Base-by-base conservation (phyloP, 441 rosid genomes). In the Pelargonium citronellum region DNA sequence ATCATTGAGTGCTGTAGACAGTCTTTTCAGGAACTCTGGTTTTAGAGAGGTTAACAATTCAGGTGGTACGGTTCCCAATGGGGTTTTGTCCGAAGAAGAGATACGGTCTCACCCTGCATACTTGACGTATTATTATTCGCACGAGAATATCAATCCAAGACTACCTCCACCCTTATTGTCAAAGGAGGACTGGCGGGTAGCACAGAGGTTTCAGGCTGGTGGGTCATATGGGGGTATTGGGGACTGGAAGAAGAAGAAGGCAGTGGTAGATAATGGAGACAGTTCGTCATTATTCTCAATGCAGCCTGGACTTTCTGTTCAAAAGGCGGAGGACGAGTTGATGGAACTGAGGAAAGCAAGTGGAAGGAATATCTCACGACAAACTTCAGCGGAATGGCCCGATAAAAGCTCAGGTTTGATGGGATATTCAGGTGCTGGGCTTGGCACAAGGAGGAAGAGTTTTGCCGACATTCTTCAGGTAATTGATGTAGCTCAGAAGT, bases 401-500 rank as follows among this genome's bases (percentile, higher is more conserved):
- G 83, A 81, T 69, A 82, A 84, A 82, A 80, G 80, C 5, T 77
- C 83, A 68, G 73, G 82, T 57, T 70, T 76, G 64, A 69, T 37
- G 69, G 89, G 83, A 71, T 57, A 77, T 67, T 74, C 87, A 64
- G 80, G 79, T 61, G 64, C 80, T 72, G 89, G 86, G 65, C 79
- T 91, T 79, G 95, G 91, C 15, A 71, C 84, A 1, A 87, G 97
- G 85, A 87, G 92, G 87, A 95, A 87, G 87, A 95, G 99, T 83
- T 91, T 90, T 75, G 91, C 99, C 11, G 97, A 90, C 87, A 91
- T 90, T 78, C 89, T 95, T 79, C 97, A 90, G 96, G 97, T 90
- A 73, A 64, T 64, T 44, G 22, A 69, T 75, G 74, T 69, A 19
- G 43, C 30, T 67, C 16, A 67, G 15, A 20, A 49, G 58, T 67